Percentiles rank a stretch among this genome's conserved stretches.
phyloP scores from a whole-genome alignment of 768 basidiomycete species.

The Lyophyllum atratum region DNA sequence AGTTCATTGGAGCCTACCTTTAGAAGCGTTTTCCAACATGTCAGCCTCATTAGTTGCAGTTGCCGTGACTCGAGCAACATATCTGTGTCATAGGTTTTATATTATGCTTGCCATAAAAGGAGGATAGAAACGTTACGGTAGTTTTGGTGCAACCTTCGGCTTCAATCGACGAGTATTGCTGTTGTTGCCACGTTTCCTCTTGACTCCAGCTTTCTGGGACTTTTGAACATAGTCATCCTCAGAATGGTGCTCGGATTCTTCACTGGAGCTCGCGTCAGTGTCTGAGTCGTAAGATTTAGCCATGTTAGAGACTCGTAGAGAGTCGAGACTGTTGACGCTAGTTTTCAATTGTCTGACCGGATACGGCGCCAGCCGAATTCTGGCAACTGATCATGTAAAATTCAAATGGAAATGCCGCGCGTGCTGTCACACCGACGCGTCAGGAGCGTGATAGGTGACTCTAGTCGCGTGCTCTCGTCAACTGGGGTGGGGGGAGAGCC shows the following conservation, averaged over 20 bases:
- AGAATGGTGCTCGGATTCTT: neutral
- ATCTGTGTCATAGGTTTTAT: neutral
- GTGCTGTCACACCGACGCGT: neutral
- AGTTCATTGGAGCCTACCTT: neutral
- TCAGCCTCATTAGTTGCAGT: neutral
- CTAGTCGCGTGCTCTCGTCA: no score
- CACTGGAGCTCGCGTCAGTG: neutral
- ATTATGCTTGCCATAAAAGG: neutral
- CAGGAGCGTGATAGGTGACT: no score
- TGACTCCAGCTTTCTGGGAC: neutral
- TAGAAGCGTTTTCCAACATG: neutral
- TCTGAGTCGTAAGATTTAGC: neutral
- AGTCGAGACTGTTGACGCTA: neutral
- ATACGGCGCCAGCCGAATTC: neutral
- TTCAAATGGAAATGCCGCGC: no score
- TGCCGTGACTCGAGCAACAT: neutral
- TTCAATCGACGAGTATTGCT: neutral
- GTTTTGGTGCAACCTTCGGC: conserved; percentile 3
- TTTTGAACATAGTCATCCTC: neutral
- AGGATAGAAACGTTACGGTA: neutral
- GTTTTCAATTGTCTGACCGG: neutral
- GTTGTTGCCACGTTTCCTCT: neutral
- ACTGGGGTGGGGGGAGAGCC: no score
- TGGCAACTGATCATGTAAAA: no score
- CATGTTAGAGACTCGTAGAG: neutral